Evolutionary conservation across 1,139 yeast genomes (phyloP), one percentile per base, ranked within the genome.

Genomic region (Schwanniomyces etchellsii): DNA sequence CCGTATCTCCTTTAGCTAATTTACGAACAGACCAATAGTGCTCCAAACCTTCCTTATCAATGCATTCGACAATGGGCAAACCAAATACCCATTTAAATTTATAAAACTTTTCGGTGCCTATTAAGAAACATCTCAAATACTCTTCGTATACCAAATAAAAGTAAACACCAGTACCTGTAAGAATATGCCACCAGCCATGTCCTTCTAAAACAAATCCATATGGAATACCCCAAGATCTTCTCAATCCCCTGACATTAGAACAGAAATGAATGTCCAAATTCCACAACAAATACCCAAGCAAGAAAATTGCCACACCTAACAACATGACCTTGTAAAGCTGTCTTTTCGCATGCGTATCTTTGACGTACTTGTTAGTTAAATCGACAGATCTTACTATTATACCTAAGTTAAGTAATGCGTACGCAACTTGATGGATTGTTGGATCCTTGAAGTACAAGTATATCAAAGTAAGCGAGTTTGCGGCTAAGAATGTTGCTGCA

Each of bases 121-220:
- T 66, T 39, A 80, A 64, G 50, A 74, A 74, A 27, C 77, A 60
- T 42, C 93, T 72, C 45, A 84, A 61, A 48, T 80, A 82, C 53
- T 83, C 86, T 47, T 70, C 77, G 53, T 84, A 85, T 11, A 85
- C 85, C 37, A 72, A 57, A 38, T 64, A 67, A 44, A 50, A 65
- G 44, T 70, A 70, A 9, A 70, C 65, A 2, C 95, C 95, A 9
- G 77, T 63, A 3, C 94, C 94, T 0, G 95, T 85, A 39, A 85
- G 70, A 20, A 85, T 62, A 52, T 91, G 98, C 98, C 98, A 91
- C 97, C 97, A 91, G 12, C 95, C 96, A 51, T 91, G 98, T 20
- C 95, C 83, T 52, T 91, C 98, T 24, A 91, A 65, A 7, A 91
- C 43, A 40, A 86, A 74, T 1, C 98, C 98, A 35, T 82, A 74